phyloP scores from a whole-genome alignment of 257 asterid genomes.

The Euphrasia confusa region DNA sequence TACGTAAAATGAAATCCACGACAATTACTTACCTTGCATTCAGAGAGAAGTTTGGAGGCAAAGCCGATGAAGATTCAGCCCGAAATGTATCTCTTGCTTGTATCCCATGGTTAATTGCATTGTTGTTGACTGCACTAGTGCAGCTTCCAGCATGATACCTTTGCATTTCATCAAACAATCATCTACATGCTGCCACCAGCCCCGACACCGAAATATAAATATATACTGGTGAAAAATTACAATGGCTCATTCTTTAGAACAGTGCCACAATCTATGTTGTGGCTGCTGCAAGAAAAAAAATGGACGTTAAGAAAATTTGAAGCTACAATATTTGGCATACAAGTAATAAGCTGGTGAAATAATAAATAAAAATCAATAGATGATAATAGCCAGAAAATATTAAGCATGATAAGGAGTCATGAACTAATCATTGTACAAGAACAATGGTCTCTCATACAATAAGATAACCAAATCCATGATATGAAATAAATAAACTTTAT shows the following conservation, averaged over 20 bases:
- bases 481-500: no score
- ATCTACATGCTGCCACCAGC: slow-evolving; percentile 99
- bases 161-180: slow-evolving; percentile 90
- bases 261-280: neutral
- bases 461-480: no score
- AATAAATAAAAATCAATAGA: no score
- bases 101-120: slow-evolving; percentile 52
- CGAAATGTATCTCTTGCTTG: slow-evolving; percentile 81
- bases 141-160: slow-evolving; percentile 95
- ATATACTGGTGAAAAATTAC: slow-evolving; percentile 24
- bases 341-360: no score
- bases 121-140: slow-evolving; percentile 95
- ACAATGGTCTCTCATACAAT: no score
- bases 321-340: no score
- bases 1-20: slow-evolving; percentile 19
- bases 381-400: no score
- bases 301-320: no score
- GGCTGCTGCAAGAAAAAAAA: no score
- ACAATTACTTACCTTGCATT: slow-evolving; percentile 58
- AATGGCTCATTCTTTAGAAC: slow-evolving; percentile 19
- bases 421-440: no score
- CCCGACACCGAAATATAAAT: slow-evolving; percentile 44
- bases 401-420: no score
- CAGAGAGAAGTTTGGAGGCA: slow-evolving; percentile 59
- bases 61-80: slow-evolving; percentile 57